These are phyloP conservation scores for Lentinula edodes DNA, from an alignment of 768 basidiomycete genomes.

Conservation along the genomic window DNA sequence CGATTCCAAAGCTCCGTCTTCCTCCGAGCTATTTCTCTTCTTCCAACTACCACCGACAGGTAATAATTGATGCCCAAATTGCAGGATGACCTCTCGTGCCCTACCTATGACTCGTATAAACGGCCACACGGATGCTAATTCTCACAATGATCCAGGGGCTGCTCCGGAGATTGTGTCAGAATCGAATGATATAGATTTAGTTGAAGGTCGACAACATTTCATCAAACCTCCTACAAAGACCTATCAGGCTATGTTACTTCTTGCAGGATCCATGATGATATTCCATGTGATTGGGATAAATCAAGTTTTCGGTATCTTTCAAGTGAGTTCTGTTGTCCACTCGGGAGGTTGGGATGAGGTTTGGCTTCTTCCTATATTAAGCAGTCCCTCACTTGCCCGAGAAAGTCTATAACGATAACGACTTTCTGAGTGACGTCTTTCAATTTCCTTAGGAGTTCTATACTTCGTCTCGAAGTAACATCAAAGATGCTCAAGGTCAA, in stretches of 20 bases:
- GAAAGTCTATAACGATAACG: too few relatives aligned
- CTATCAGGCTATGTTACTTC: constrained; percentile 30
- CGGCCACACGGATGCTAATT: too few relatives aligned
- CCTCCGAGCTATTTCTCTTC: background rate
- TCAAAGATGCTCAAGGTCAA: constrained; percentile 27
- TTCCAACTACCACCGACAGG: background rate
- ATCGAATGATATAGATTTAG: background rate
- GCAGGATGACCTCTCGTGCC: background rate
- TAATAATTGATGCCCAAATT: too few relatives aligned
- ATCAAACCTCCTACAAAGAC: constrained; percentile 13
- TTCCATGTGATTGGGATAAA: constrained; percentile 42
- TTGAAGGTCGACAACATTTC: background rate
- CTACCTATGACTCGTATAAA: background rate
- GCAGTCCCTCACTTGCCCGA: too few relatives aligned
- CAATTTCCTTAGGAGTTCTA: constrained; percentile 31
- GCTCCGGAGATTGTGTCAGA: background rate
- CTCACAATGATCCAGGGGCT: background rate
- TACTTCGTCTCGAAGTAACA: constrained; percentile 29
- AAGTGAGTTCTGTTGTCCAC: constrained; percentile 19
- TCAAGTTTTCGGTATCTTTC: constrained; percentile 37
- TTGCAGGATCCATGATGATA: constrained; percentile 38
- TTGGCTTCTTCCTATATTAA: background rate
- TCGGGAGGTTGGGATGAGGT: background rate
- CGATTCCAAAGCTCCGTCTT: background rate
- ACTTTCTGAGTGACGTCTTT: too few relatives aligned